These are phyloP conservation scores for Tripidium arundinaceum DNA, from an alignment of 202 grass and related monocot species.

Conservation along the genomic window DNA sequence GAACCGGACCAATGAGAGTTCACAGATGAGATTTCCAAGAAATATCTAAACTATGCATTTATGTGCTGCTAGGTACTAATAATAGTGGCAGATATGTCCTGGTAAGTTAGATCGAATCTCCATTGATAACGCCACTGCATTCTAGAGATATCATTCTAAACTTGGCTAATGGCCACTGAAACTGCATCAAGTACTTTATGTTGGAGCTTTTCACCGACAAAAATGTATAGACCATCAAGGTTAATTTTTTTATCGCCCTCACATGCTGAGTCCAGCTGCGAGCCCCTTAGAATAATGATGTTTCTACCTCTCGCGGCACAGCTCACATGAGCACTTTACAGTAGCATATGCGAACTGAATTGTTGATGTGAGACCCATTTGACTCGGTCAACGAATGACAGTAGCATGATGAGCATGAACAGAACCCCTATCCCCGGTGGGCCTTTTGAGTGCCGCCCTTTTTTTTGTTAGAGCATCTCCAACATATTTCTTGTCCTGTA, in stretches of 20 bases:
- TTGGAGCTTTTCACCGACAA: slow-evolving; percentile 21
- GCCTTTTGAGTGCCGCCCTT: slow-evolving; percentile 12
- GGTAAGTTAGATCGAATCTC: slow-evolving; percentile 5
- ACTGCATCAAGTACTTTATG: slow-evolving; percentile 16
- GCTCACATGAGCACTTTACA: slow-evolving; percentile 38
- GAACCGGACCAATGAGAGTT: not conserved
- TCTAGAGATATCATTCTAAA: not conserved
- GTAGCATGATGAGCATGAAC: slow-evolving; percentile 37
- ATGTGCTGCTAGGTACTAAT: not conserved
- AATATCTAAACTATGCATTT: not conserved
- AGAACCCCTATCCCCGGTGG: slow-evolving; percentile 26
- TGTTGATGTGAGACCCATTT: slow-evolving; percentile 33
- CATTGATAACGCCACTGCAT: not conserved
- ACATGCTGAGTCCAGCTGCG: slow-evolving; percentile 33
- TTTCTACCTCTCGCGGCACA: slow-evolving; percentile 24
- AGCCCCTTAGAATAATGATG: slow-evolving; percentile 28
- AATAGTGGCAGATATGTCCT: not conserved
- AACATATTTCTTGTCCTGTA: not conserved
- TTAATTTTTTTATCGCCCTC: slow-evolving; percentile 13
- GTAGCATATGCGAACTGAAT: slow-evolving; percentile 29
- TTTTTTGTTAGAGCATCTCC: not conserved
- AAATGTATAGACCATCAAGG: not conserved
- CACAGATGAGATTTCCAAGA: slow-evolving; percentile 2
- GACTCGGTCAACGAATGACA: slow-evolving; percentile 34
- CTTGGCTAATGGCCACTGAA: slow-evolving; percentile 11